These are phyloP conservation scores for Pythium folliculosum DNA, from an alignment of 352 stramenopile genomes.

Conservation along the genomic window DNA sequence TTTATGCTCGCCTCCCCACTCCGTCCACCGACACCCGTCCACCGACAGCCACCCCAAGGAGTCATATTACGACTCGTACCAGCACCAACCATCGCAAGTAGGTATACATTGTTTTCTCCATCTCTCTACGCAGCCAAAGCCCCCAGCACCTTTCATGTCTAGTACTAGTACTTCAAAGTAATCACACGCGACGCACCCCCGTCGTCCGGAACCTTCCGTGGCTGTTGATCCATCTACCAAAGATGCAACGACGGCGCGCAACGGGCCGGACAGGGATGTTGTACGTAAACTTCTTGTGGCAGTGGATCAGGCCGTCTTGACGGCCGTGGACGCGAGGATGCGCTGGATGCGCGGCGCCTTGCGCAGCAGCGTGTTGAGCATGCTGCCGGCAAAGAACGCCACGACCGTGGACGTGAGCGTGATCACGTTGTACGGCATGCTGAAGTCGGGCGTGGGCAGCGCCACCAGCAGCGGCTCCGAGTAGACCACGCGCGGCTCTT, in stretches of 20 bases:
- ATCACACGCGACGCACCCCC: neutral
- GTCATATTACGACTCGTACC: neutral
- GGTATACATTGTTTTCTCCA: neutral
- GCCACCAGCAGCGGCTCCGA: slow-evolving; percentile 81
- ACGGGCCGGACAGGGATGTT: neutral
- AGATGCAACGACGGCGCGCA: neutral
- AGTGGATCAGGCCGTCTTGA: slow-evolving; percentile 2
- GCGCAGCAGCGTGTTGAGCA: slow-evolving; percentile 79
- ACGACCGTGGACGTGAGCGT: slow-evolving; percentile 89
- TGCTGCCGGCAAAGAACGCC: slow-evolving; percentile 82
- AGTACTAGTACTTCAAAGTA: neutral
- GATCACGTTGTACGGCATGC: slow-evolving; percentile 92
- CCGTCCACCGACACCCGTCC: neutral
- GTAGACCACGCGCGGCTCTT: slow-evolving; percentile 51
- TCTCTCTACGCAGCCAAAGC: neutral
- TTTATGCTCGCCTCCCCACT: slow-evolving; percentile 4
- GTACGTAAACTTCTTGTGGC: neutral
- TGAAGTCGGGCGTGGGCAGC: slow-evolving; percentile 87
- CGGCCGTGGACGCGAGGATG: slow-evolving; percentile 43
- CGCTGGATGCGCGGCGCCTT: slow-evolving; percentile 70
- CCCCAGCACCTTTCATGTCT: neutral
- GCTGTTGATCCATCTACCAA: neutral
- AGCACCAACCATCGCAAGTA: neutral
- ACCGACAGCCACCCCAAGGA: neutral
- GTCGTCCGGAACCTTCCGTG: neutral